Evolutionary conservation across 1,139 yeast genomes (phyloP).

Genomic region (Scheffersomyces segobiensis): DNA sequence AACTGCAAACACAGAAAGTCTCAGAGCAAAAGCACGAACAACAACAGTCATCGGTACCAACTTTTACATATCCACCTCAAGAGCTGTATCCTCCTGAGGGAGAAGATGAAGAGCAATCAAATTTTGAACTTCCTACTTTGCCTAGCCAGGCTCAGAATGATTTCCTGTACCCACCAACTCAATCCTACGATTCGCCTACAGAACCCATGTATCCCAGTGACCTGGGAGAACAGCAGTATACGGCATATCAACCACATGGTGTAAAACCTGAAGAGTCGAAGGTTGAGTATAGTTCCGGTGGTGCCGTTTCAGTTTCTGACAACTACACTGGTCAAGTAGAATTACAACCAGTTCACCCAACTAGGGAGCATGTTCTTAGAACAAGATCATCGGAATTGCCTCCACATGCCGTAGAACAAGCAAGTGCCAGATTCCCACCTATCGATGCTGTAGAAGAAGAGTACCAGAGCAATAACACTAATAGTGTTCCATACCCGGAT

Average conservation of each 20-base stretch:
- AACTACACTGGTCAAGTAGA: background rate
- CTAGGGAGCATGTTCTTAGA: conserved; percentile 3
- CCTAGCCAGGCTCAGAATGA: background rate
- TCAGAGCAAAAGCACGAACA: background rate
- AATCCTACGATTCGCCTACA: background rate
- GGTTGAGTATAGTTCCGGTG: background rate
- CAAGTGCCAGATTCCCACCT: conserved; percentile 13
- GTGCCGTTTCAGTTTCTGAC: background rate
- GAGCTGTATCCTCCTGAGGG: background rate
- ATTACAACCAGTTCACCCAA: background rate
- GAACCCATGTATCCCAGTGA: background rate
- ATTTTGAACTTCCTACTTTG: background rate
- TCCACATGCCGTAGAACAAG: conserved; percentile 15
- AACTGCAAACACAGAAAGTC: no score
- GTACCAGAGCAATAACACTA: background rate
- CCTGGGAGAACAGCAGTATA: background rate
- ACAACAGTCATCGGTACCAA: background rate
- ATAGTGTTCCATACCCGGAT: background rate
- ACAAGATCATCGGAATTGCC: conserved; percentile 14
- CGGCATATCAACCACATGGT: background rate
- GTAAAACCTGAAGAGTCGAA: background rate
- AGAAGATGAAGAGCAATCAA: background rate
- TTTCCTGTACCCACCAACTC: background rate
- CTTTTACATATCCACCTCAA: background rate
- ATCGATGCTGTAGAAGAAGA: conserved; percentile 9